Evolutionary conservation across 148 eudicot species (phyloP).

Genomic region (Nepenthes gracilis): DNA sequence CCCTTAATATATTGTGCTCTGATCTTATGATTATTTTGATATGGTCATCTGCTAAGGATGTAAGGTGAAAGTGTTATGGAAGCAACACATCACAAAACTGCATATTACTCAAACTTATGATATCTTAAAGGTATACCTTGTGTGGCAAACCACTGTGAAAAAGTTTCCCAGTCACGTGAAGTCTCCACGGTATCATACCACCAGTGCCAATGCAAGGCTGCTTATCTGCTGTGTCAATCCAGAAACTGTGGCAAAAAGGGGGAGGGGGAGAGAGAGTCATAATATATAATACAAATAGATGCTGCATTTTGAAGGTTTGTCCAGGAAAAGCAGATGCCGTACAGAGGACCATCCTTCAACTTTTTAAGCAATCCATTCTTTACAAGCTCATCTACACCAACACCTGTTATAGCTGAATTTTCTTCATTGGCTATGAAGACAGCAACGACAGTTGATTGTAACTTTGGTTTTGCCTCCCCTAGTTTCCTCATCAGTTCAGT

Average conservation of each 20-base stretch:
- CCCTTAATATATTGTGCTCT: no score
- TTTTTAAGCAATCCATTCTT: slow-evolving; percentile 74
- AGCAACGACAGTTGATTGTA: slow-evolving; percentile 89
- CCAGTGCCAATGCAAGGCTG: slow-evolving; percentile 99
- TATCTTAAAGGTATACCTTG: slow-evolving; percentile 43
- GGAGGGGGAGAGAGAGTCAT: not conserved
- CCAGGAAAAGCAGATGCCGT: slow-evolving; percentile 16
- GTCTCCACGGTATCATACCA: slow-evolving; percentile 88
- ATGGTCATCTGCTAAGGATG: not conserved
- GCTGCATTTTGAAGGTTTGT: not conserved
- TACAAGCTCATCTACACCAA: slow-evolving; percentile 89
- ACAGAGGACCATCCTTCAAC: slow-evolving; percentile 89
- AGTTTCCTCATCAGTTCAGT: slow-evolving; percentile 82
- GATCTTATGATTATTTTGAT: no score
- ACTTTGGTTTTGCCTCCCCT: slow-evolving; percentile 67
- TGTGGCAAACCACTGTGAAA: slow-evolving; percentile 96
- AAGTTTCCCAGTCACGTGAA: slow-evolving; percentile 76
- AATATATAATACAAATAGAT: not conserved
- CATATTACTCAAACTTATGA: no score
- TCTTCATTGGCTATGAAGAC: slow-evolving; percentile 97
- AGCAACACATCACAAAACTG: no score
- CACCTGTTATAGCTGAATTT: slow-evolving; percentile 83
- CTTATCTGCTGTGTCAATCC: slow-evolving; percentile 99
- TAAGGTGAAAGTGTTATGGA: no score
- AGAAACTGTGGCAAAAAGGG: slow-evolving; percentile 38